phyloP scores from a whole-genome alignment of 345 rosid genomes.

The Diplotaxis tenuifolia region DNA sequence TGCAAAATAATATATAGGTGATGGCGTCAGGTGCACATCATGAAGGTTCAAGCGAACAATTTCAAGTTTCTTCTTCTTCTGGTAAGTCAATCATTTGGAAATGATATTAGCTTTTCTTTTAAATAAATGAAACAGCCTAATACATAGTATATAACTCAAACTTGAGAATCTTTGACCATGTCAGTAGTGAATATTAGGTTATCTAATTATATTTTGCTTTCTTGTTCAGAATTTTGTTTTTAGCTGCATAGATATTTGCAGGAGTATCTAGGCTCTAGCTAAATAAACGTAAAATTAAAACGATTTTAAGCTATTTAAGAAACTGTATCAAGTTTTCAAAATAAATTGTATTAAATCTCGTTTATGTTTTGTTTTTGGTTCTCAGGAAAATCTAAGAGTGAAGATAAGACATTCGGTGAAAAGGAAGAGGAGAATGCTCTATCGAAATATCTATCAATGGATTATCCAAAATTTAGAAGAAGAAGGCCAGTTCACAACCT shows the following conservation, averaged over 20 bases:
- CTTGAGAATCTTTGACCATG: background rate
- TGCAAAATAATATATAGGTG: slow-evolving; percentile 17
- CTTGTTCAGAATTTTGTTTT: background rate
- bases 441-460: slow-evolving; percentile 61
- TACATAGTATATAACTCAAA: background rate
- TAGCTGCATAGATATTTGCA: background rate
- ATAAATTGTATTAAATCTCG: background rate
- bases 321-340: no score
- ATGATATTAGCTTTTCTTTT: background rate
- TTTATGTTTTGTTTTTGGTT: background rate
- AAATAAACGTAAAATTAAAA: no score
- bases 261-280: slow-evolving; percentile 9
- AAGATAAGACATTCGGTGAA: slow-evolving; percentile 30
- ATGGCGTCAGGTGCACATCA: background rate
- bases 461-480: slow-evolving; percentile 61
- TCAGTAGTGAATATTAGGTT: background rate
- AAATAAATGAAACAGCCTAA: no score
- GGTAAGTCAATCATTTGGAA: background rate
- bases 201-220: background rate
- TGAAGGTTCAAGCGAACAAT: background rate
- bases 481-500: slow-evolving; percentile 75
- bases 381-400: slow-evolving; percentile 35
- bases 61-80: background rate
- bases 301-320: no score
- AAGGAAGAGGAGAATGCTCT: slow-evolving; percentile 42